Base-by-base conservation (phyloP, 371 early-diverging fungal genomes). In the Quaeritorhiza haematococci region DNA sequence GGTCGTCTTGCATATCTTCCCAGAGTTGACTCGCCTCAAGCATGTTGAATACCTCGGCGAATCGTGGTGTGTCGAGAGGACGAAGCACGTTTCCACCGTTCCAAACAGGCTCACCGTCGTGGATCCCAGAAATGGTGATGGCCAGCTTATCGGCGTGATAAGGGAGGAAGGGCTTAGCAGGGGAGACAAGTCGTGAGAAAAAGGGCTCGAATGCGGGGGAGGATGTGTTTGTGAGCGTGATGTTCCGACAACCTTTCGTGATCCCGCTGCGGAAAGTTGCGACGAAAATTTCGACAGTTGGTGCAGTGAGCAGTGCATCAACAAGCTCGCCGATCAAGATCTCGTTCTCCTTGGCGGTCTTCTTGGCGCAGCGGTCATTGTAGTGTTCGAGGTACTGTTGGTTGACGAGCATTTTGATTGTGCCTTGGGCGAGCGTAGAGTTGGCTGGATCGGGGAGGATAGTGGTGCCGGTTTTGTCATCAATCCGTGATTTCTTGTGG, bases 71-170 rank as follows among this genome's bases (percentile, higher is more conserved):
- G 17, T 61, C 48, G 35, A 49, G 43, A 55, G 55, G 55, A 34
- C 13, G 27, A 23, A 65, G 32, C 43, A 65, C 56, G 53, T 65
- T 65, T 42, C 63, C 63, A 3, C 29, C 48, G 63, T 63, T 63
- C 63, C 63, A 63, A 7, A 53, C 29, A 15, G 42, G 38, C 38
- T 13, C 23, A 24, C 29, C 29, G 2, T 50, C 47, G 29, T 50
- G 43, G 23, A 24, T 32, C 45, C 43, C 19, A 23, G n/a, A 15
- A 27, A 41, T 32, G 15, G 46, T 53, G 15, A 10, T 17, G 29
- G 15, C 53, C 23, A 55, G 56, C 41, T 61, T 61, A 10, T 54
- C n/a, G 8, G 21, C 43, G 32, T 45, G 56, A 19, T n/a, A n/a
- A 19, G 54, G 59, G 0, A 50, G 35, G 17, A 19, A 19, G 38